Conservation (phyloP, 192 early-diverging fungal genomes). For the Kickxella alabastrina region DNA sequence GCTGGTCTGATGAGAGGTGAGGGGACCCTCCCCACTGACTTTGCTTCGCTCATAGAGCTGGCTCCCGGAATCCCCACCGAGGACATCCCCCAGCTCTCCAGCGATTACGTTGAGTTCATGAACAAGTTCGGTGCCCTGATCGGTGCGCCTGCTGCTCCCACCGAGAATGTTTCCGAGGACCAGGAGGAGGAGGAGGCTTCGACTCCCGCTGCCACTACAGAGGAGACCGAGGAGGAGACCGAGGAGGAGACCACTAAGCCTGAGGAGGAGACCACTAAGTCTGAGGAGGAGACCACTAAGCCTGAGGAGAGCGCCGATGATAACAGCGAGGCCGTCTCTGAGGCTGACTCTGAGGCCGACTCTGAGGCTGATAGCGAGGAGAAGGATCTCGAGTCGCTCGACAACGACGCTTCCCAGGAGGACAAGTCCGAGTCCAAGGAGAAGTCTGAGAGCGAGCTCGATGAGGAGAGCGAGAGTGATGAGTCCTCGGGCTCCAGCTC, state of each 20-base stretch:
- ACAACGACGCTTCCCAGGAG: not conserved
- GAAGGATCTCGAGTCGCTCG: too few species aligned
- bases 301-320: too few species aligned
- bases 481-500: not conserved
- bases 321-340: too few species aligned
- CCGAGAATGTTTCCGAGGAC: not conserved
- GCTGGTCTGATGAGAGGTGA: conserved; percentile 19
- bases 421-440: not conserved
- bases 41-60: conserved; percentile 14
- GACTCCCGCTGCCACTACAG: conserved; percentile 2
- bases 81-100: conserved; percentile 14
- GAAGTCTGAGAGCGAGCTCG: not conserved
- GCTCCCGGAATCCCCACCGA: conserved; percentile 19
- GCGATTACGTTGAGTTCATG: conserved; percentile 37
- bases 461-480: not conserved
- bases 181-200: not conserved
- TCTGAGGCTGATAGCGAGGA: too few species aligned
- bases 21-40: conserved; percentile 27
- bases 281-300: too few species aligned
- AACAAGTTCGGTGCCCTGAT: conserved; percentile 16
- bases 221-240: too few species aligned
- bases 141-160: conserved; percentile 11
- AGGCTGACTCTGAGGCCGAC: too few species aligned
- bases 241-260: too few species aligned
- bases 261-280: too few species aligned